Conservation (phyloP, 495 filamentous ascomycete species). For the Podospora conica region DNA sequence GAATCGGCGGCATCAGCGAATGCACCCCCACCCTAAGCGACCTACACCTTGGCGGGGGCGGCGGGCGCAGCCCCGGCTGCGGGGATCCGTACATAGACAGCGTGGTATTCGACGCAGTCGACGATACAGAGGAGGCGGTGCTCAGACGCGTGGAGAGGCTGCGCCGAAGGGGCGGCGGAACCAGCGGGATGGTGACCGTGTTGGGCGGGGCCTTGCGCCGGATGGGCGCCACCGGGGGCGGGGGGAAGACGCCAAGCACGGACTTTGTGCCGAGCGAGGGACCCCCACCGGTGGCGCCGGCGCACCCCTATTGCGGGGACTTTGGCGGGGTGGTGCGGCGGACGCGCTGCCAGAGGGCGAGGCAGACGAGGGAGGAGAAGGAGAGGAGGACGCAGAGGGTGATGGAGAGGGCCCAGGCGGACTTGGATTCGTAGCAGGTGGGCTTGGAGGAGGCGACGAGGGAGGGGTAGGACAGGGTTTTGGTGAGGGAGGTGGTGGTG, state of each 20-base stretch:
- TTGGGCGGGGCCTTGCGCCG: background rate
- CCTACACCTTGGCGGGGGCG: conserved; percentile 1
- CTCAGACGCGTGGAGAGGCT: conserved; percentile 11
- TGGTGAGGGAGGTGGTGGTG: conserved; percentile 9
- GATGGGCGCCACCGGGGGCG: conserved; percentile 29
- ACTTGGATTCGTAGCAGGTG: conserved; percentile 81
- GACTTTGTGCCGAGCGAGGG: conserved; percentile 21
- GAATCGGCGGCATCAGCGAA: conserved; percentile 15
- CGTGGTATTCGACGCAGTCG: background rate
- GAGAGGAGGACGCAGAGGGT: conserved; percentile 73
- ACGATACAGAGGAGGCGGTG: conserved; percentile 18
- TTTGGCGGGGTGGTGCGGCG: conserved; percentile 30
- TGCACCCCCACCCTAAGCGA: background rate
- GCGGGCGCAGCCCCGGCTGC: conserved; percentile 12
- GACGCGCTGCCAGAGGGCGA: conserved; percentile 35
- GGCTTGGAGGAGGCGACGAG: conserved; percentile 45
- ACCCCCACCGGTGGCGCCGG: conserved; percentile 29
- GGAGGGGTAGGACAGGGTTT: conserved; percentile 17
- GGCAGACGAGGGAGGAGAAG: conserved; percentile 53
- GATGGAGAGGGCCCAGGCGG: conserved; percentile 84
- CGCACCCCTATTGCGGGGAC: conserved; percentile 43
- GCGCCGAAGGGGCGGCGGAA: conserved; percentile 6
- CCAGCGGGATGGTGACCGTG: conserved; percentile 3
- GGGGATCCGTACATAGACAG: conserved; percentile 11
- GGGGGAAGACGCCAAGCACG: too few species aligned